Percentiles rank a stretch among this genome's conserved stretches.
These are phyloP conservation scores for Aspergillus intermedius DNA, from an alignment of 2,329 filamentous ascomycete species.

Conservation along the genomic window DNA sequence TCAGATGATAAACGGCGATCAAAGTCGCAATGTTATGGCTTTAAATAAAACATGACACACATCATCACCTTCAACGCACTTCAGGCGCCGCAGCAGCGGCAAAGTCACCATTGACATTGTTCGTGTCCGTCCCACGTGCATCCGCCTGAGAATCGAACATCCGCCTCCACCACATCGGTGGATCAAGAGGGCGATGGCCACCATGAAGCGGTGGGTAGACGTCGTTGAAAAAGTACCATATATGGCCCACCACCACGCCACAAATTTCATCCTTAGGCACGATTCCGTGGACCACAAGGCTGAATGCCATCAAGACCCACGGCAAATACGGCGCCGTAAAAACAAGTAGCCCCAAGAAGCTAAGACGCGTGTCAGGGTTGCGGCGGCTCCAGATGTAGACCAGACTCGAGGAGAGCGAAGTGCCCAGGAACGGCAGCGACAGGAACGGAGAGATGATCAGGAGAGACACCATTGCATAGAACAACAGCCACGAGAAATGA, in stretches of 20 bases:
- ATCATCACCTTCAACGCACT: conserved; percentile 13
- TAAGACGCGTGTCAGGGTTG: conserved; percentile 85
- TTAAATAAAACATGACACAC: background rate
- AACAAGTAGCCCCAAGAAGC: conserved; percentile 78
- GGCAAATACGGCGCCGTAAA: conserved; percentile 93
- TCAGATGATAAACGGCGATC: background rate
- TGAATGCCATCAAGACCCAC: conserved; percentile 92
- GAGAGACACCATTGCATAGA: conserved; percentile 75
- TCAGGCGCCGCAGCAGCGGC: conserved; percentile 28
- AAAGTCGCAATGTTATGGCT: too few species aligned
- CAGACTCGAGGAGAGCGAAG: conserved; percentile 81
- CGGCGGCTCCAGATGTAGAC: conserved; percentile 97
- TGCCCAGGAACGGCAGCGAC: conserved; percentile 89
- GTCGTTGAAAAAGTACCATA: conserved; percentile 98
- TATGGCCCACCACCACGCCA: conserved; percentile 87
- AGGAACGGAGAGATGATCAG: conserved; percentile 78
- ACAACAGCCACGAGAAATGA: conserved; percentile 88
- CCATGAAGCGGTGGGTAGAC: conserved; percentile 89
- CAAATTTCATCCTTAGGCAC: conserved; percentile 95
- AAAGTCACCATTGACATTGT: conserved; percentile 27
- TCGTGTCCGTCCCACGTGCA: conserved; percentile 16
- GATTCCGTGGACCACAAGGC: conserved; percentile 78
- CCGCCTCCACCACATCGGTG: conserved; percentile 81
- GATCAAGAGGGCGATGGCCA: conserved; percentile 77
- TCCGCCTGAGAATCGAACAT: conserved; percentile 56